phyloP scores from a whole-genome alignment of 345 rosid species.

The Moringa oleifera region DNA sequence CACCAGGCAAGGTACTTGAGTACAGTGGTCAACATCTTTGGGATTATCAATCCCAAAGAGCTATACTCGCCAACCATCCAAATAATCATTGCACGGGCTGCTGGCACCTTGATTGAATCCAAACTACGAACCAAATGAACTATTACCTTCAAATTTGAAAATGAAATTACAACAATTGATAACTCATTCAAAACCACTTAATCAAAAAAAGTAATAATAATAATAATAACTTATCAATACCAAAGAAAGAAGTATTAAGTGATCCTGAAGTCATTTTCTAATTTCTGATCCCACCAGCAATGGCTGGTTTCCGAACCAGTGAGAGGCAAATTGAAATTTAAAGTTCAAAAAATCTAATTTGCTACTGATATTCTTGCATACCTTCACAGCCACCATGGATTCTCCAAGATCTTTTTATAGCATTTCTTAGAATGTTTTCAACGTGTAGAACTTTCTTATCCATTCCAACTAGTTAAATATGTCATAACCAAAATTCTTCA shows the following conservation, averaged over 20 bases:
- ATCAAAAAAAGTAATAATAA: conserved; percentile 1
- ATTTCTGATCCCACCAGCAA: not conserved
- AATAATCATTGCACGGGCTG: conserved; percentile 84
- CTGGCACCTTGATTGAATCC: conserved; percentile 81
- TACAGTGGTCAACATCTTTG: conserved; percentile 66
- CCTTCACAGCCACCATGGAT: not conserved
- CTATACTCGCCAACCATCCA: conserved; percentile 94
- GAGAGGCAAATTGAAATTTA: not conserved
- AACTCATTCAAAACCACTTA: too few relatives aligned
- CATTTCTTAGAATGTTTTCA: not conserved
- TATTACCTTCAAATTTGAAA: conserved; percentile 47
- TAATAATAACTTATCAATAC: conserved; percentile 1
- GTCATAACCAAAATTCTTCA: too few relatives aligned
- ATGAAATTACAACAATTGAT: too few relatives aligned
- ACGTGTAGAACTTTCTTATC: not conserved
- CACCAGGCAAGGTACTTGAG: conserved; percentile 88
- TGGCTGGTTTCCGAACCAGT: not conserved
- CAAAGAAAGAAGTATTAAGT: not conserved
- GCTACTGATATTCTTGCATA: not conserved
- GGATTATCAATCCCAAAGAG: conserved; percentile 65
- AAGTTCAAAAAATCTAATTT: too few relatives aligned
- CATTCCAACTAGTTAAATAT: not conserved
- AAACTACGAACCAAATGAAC: conserved; percentile 71
- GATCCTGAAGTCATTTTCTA: too few relatives aligned
- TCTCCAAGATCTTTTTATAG: not conserved